Evolutionary conservation across 1,139 yeast species (phyloP).

Genomic region (Taiozyma sp.): DNA sequence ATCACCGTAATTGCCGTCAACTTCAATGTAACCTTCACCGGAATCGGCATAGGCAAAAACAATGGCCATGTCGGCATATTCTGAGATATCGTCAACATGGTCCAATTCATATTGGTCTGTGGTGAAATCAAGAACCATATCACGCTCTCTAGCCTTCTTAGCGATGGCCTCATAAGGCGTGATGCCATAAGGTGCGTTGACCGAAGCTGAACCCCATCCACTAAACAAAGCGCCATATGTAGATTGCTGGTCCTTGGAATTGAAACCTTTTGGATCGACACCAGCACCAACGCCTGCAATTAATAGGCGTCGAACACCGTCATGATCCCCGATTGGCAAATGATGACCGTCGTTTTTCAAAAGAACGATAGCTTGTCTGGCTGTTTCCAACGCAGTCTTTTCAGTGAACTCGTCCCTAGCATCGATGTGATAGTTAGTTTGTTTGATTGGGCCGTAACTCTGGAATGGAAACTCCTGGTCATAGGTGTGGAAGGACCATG

Average conservation of each 20-base stretch:
- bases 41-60: constrained; percentile 48
- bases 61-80: constrained; percentile 44
- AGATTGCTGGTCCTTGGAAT: constrained; percentile 44
- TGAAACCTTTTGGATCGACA: constrained; percentile 42
- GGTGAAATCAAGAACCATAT: constrained; percentile 40
- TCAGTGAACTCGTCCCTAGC: constrained; percentile 45
- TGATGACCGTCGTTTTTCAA: constrained; percentile 45
- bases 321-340: constrained; percentile 42
- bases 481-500: constrained; percentile 52
- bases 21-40: constrained; percentile 55
- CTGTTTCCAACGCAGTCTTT: constrained; percentile 46
- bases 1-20: constrained; percentile 59
- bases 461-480: constrained; percentile 49
- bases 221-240: constrained; percentile 42
- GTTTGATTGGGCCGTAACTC: constrained; percentile 46
- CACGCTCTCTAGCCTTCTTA: constrained; percentile 37
- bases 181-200: constrained; percentile 45
- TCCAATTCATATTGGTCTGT: constrained; percentile 41
- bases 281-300: constrained; percentile 46
- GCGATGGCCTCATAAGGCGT: constrained; percentile 50
- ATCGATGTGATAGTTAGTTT: constrained; percentile 51
- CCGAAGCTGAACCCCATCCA: constrained; percentile 51
- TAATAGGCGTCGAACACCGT: constrained; percentile 39
- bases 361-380: constrained; percentile 51
- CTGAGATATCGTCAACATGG: constrained; percentile 39